Percentiles rank a stretch among this genome's conserved stretches.
Conservation (phyloP, 208 protist genomes). For the Leptomonas pyrrhocoris region DNA sequence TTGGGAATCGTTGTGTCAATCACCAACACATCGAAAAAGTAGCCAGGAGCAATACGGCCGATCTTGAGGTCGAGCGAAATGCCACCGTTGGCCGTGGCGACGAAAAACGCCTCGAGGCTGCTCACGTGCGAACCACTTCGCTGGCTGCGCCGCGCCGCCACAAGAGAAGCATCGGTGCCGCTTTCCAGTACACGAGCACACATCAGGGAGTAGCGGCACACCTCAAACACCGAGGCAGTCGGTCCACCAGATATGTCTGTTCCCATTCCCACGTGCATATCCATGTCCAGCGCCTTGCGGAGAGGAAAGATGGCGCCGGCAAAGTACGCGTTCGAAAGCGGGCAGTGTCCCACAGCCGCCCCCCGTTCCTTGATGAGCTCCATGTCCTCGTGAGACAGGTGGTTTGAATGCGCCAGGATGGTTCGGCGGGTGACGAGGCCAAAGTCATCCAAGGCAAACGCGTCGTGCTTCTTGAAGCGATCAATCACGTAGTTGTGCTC, state of each 20-base stretch:
- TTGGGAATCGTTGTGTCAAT: conserved; percentile 66
- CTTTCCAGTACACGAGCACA: conserved; percentile 64
- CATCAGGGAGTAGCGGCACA: conserved; percentile 78
- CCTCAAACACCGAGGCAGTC: conserved; percentile 82
- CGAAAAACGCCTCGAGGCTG: conserved; percentile 80
- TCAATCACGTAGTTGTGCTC: conserved; percentile 92
- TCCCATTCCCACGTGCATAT: conserved; percentile 90
- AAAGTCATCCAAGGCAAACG: conserved; percentile 79
- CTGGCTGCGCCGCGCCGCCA: conserved; percentile 34
- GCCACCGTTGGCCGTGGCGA: conserved; percentile 90
- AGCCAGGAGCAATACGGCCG: conserved; percentile 85
- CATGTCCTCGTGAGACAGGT: conserved; percentile 87
- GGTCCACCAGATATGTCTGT: conserved; percentile 95
- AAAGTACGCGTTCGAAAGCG: conserved; percentile 94
- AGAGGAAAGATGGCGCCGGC: conserved; percentile 77
- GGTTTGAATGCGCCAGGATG: conserved; percentile 91
- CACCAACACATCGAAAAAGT: conserved; percentile 89
- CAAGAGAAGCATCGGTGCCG: conserved; percentile 45
- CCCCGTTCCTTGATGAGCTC: conserved; percentile 58
- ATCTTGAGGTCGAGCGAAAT: conserved; percentile 86
- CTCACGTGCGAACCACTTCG: conserved; percentile 34
- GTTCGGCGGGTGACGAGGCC: conserved; percentile 83
- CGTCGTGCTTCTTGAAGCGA: conserved; percentile 83
- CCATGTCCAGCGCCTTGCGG: conserved; percentile 55
- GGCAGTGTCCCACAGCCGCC: conserved; percentile 90